Base-by-base conservation (phyloP, 1,284 basidiomycete genomes). In the Puccinia polysora region DNA sequence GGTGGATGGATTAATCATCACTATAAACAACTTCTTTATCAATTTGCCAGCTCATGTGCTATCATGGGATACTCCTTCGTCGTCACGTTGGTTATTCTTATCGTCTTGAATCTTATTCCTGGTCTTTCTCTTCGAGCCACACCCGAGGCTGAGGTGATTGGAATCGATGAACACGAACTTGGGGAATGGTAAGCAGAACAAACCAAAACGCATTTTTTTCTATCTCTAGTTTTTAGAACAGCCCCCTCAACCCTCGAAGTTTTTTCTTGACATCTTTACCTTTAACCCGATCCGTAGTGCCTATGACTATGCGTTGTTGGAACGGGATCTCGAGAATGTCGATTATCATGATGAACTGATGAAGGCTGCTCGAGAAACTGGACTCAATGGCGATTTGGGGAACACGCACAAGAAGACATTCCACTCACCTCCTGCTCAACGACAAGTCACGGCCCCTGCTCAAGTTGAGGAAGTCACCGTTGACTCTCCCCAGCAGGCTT, bases 51-150 rank as follows among this genome's bases (percentile, higher is more conserved):
- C 81, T 89, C 88, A 0, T 81, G 81, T 59, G 82, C 90, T 23
- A 89, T 89, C 65, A 81, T 93, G 58, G 82, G 81, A 2, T 95
- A 90, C 80, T 89, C 89, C 18, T 89, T 94, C 80, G 86, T 86
- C 76, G 56, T 76, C 12, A 78, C 79, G 30, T 45, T 90, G 14
- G 84, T 92, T 81, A 90, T 97, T 80, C 84, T 91, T 68, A 92
- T 93, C 88, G 82, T 87, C 77, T 89, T 97, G 86, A 92, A 97
- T 83, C 91, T 84, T 81, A 90, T 96, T 77, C 95, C 95, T 2
- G 87, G 87, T 75, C 83, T 91, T 74, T 84, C 88, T 68, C 85
- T 98, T 58, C 87, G 92, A 73, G 84, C 85, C 20, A 81, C 83
- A 36, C 92, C 95, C 76, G 89, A 92, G 75, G 86, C 87, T 36